phyloP scores from a whole-genome alignment of 495 filamentous ascomycete genomes.

The Sporormia fimetaria region DNA sequence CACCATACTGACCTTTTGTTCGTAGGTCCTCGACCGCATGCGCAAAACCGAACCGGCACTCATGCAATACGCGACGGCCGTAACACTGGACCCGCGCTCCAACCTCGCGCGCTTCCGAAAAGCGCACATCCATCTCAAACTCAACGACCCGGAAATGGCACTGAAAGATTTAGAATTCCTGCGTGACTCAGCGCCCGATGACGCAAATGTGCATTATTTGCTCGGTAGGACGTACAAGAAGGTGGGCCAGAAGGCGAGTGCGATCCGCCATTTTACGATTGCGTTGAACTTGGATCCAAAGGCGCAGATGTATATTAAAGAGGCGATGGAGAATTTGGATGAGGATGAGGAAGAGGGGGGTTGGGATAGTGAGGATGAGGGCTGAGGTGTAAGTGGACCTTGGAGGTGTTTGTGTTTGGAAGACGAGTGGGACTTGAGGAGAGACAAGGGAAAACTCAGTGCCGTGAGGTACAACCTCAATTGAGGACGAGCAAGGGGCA shows the following conservation, averaged over 20 bases:
- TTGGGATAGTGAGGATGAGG: slow-evolving; percentile 4
- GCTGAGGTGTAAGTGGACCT: no score
- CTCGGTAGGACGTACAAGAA: slow-evolving; percentile 79
- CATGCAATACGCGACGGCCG: slow-evolving; percentile 66
- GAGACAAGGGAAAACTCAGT: no score
- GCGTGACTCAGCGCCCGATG: slow-evolving; percentile 83
- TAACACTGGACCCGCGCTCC: slow-evolving; percentile 65
- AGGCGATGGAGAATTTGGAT: slow-evolving; percentile 22
- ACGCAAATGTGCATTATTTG: slow-evolving; percentile 89
- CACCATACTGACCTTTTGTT: background rate
- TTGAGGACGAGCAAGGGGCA: no score
- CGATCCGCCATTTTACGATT: slow-evolving; percentile 85
- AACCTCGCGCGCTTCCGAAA: slow-evolving; percentile 81
- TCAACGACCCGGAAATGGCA: slow-evolving; percentile 59
- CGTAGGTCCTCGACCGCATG: slow-evolving; percentile 62
- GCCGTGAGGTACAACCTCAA: no score
- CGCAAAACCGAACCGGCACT: slow-evolving; percentile 68
- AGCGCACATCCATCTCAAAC: slow-evolving; percentile 70
- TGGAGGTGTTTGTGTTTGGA: no score
- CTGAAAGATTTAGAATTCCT: slow-evolving; percentile 68
- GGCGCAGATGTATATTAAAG: slow-evolving; percentile 29
- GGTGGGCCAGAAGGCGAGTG: slow-evolving; percentile 62
- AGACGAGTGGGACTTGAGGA: no score
- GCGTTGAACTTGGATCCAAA: slow-evolving; percentile 94
- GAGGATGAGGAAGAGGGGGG: slow-evolving; percentile 9